Evolutionary conservation across 768 basidiomycete genomes (phyloP).

Genomic region (Boletus coccyginus): DNA sequence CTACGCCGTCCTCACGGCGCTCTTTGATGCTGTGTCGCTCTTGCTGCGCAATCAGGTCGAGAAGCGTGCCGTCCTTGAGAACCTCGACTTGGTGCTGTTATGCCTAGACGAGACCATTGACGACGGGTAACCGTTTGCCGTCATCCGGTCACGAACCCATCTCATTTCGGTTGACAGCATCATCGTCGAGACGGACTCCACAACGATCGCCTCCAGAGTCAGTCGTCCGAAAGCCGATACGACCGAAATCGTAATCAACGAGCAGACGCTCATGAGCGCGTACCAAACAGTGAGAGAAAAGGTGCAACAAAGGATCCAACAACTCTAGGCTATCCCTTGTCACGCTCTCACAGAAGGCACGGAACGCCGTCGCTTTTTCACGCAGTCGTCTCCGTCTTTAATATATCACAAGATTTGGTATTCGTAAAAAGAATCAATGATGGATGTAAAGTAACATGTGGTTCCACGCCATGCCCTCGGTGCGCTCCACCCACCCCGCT

Average conservation of each 20-base stretch:
- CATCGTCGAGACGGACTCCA: constrained; percentile 94
- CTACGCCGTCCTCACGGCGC: constrained; percentile 75
- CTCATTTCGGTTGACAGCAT: constrained; percentile 52
- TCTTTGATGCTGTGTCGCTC: constrained; percentile 82
- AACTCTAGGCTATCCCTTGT: constrained; percentile 49
- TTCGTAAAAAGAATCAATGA: background rate
- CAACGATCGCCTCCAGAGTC: constrained; percentile 93
- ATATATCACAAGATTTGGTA: background rate
- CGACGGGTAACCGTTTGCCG: constrained; percentile 71
- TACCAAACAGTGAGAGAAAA: constrained; percentile 88
- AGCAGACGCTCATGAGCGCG: constrained; percentile 92
- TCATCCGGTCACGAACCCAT: background rate
- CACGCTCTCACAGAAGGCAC: background rate
- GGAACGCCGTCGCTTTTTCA: too few relatives aligned
- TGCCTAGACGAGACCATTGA: constrained; percentile 97
- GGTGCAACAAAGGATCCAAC: constrained; percentile 79
- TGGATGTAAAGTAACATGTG: constrained; percentile 6
- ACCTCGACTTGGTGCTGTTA: constrained; percentile 86
- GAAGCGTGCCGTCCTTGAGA: constrained; percentile 92
- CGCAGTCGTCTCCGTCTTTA: background rate
- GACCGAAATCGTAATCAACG: constrained; percentile 97
- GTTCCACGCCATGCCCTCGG: background rate
- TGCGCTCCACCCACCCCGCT: background rate
- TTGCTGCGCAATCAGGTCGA: constrained; percentile 91
- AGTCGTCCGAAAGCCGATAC: constrained; percentile 91